Conservation (phyloP, 208 protist species). For the Histomonas meleagridis region DNA sequence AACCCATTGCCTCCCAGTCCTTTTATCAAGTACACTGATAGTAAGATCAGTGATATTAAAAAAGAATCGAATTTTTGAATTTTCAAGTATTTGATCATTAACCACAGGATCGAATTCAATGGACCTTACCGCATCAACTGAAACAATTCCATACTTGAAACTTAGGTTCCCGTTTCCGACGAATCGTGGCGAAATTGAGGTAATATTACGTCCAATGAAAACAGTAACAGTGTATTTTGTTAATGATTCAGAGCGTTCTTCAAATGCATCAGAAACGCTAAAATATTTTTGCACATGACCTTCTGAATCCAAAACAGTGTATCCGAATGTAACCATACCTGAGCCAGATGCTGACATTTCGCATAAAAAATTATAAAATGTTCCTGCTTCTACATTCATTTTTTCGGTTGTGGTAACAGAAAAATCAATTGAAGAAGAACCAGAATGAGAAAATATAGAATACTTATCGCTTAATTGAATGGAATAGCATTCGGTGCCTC, state of each 20-base stretch:
- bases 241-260: not conserved
- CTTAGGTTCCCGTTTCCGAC: not conserved
- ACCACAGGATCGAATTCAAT: not conserved
- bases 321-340: not conserved
- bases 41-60: not conserved
- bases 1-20: not conserved
- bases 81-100: not conserved
- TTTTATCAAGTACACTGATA: not conserved
- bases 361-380: not conserved
- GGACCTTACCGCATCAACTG: not conserved
- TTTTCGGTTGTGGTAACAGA: not conserved
- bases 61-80: not conserved
- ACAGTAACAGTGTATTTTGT: not conserved
- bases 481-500: too few species aligned
- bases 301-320: not conserved
- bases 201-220: not conserved
- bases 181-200: not conserved
- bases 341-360: not conserved
- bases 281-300: not conserved
- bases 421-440: not conserved
- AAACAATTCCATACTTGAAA: not conserved
- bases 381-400: not conserved
- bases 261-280: not conserved
- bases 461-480: too few species aligned
- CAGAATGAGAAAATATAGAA: not conserved